Evolutionary conservation across 139 green algal species (phyloP), one percentile per base, ranked within the genome.

Genomic region (Deuterostichococcus epilithicus): DNA sequence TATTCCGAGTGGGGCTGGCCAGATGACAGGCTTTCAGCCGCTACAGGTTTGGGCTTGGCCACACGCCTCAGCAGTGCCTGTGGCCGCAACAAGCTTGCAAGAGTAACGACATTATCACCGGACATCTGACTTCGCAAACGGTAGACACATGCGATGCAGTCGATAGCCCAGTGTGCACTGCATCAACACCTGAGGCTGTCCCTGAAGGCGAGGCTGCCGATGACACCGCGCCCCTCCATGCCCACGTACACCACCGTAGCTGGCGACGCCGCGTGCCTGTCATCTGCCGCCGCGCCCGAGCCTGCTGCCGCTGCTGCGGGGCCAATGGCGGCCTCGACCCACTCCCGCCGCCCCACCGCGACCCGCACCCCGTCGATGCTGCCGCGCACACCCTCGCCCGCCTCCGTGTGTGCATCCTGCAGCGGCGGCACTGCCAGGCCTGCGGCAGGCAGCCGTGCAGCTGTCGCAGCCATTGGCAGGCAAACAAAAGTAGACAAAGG

Each of bases 161-260:
- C n/a, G n/a, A n/a, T n/a, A n/a, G n/a, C n/a, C n/a, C n/a, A n/a
- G 42, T 52, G 42, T 52, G 8, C 8, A 52, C 42, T n/a, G n/a
- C n/a, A n/a, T n/a, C n/a, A n/a, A 20, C 52, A 63, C 52, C 93
- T 78, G 65, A 97, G 75, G 22, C 66, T 80, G 77, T 98, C 94
- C 4, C 44, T 80, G 34, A 96, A 82, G 23, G 70, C 68, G 60
- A 97, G 78, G 2, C 73, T 76, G 5, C 89, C 92, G 28, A 94
- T 37, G 68, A 97, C 4, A 35, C 91, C 90, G 13, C 59, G 42
- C 15, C 88, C 88, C 39, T 86, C 65, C 67, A 84, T 77, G 34
- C 83, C 90, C 32, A 97, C 87, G 80, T 85, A 93, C 35, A 95
- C 87, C 25, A 79, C 68, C 6, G 73, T 76, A 5, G 52, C 52